Evolutionary conservation across 1,284 basidiomycete species (phyloP).

Genomic region (Cutaneotrichosporon dermatis): DNA sequence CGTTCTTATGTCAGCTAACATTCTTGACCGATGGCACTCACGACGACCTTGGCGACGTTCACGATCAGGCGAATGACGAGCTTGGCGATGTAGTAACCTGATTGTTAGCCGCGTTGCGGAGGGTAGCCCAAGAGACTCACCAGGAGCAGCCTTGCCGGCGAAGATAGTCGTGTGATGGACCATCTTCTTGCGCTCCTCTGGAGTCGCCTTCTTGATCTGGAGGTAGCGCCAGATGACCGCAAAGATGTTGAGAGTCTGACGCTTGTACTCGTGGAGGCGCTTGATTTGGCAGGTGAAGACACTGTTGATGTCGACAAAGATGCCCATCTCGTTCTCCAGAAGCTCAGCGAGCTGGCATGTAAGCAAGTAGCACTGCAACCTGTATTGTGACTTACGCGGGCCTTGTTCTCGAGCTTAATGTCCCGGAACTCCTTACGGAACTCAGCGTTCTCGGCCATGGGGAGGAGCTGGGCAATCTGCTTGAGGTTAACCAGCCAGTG

Average conservation of each 20-base stretch:
- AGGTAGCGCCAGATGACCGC: constrained; percentile 85
- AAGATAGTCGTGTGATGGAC: constrained; percentile 71
- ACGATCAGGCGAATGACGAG: constrained; percentile 85
- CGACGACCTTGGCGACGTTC: constrained; percentile 74
- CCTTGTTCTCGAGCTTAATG: constrained; percentile 82
- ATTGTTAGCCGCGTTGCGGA: neutral
- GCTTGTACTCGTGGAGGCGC: constrained; percentile 69
- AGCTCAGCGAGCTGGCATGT: constrained; percentile 57
- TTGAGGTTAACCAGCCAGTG: constrained; percentile 66
- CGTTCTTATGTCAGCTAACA: constrained; percentile 52
- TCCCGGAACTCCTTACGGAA: constrained; percentile 75
- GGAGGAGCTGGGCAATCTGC: constrained; percentile 43
- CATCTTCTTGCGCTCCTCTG: constrained; percentile 68
- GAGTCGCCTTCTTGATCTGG: constrained; percentile 68
- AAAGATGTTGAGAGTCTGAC: constrained; percentile 49
- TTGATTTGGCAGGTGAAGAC: constrained; percentile 93
- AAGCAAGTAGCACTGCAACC: neutral
- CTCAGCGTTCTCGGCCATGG: constrained; percentile 62
- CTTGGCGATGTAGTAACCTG: constrained; percentile 52
- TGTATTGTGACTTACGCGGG: constrained; percentile 50
- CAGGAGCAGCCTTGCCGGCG: constrained; percentile 61
- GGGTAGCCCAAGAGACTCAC: constrained; percentile 10
- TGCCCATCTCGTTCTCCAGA: constrained; percentile 67
- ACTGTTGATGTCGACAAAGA: constrained; percentile 63
- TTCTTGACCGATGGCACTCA: constrained; percentile 12